A percentile compares a stretch with the other conserved stretches of the same genome.
These are phyloP conservation scores for Mycena alexandri DNA, from an alignment of 768 basidiomycete species.

Conservation along the genomic window DNA sequence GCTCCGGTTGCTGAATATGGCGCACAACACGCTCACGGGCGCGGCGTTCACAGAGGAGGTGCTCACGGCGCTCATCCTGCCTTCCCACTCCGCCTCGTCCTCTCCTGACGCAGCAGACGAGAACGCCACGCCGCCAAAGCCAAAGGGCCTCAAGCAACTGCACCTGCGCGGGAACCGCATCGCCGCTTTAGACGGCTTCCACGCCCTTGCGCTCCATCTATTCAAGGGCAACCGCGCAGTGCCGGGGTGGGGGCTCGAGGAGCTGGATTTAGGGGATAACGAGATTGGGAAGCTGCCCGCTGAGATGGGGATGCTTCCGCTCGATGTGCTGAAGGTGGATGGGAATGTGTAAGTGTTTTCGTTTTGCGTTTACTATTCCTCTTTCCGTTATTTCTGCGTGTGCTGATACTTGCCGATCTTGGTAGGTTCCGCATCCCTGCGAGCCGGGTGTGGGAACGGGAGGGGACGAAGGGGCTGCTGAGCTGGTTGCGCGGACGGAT, in stretches of 20 bases:
- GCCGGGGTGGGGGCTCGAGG: conserved; percentile 81
- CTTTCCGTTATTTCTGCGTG: too few species aligned
- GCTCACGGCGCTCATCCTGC: conserved; percentile 65
- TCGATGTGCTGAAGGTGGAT: conserved; percentile 88
- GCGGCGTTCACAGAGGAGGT: conserved; percentile 61
- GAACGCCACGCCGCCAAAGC: conserved; percentile 35
- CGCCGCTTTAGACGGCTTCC: conserved; percentile 71
- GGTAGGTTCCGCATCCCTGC: conserved; percentile 84
- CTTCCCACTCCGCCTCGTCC: conserved; percentile 25
- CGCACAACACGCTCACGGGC: conserved; percentile 78
- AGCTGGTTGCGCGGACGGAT: conserved; percentile 84
- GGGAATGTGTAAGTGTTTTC: conserved; percentile 76
- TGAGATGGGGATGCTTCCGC: conserved; percentile 78
- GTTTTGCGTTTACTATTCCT: neutral
- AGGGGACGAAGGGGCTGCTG: conserved; percentile 85
- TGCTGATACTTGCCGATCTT: conserved; percentile 4
- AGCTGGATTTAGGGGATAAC: conserved; percentile 86
- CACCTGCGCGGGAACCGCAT: conserved; percentile 78
- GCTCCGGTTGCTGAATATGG: conserved; percentile 76
- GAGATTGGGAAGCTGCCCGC: conserved; percentile 78
- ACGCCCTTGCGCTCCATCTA: conserved; percentile 63
- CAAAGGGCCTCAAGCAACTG: conserved; percentile 74
- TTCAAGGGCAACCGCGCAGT: conserved; percentile 77
- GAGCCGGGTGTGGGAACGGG: conserved; percentile 87
- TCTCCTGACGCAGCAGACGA: too few species aligned